These are phyloP conservation scores for Mycena galericulata DNA, from an alignment of 768 basidiomycete genomes.

Conservation along the genomic window DNA sequence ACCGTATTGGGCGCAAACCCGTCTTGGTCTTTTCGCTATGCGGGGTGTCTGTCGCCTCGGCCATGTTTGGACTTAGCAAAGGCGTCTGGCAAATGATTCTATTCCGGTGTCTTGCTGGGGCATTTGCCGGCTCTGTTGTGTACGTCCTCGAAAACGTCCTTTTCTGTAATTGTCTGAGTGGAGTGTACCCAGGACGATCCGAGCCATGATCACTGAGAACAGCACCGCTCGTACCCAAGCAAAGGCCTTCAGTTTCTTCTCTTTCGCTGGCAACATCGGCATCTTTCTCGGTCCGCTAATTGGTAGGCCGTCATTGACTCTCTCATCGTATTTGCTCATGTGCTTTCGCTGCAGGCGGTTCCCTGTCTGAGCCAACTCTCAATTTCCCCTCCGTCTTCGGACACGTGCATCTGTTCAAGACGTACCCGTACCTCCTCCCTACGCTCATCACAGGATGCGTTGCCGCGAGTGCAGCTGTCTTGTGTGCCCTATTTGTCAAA, in stretches of 20 bases:
- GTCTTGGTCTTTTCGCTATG: constrained; percentile 23
- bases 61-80: constrained; percentile 24
- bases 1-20: constrained; percentile 27
- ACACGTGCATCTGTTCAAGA: constrained; percentile 16
- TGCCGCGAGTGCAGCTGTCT: constrained; percentile 8
- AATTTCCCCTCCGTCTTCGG: constrained; percentile 14
- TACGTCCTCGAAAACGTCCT: too few relatives aligned
- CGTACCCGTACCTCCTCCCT: constrained; percentile 19
- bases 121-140: constrained; percentile 25
- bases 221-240: constrained; percentile 9
- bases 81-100: constrained; percentile 29
- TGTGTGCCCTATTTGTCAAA: constrained; percentile 13
- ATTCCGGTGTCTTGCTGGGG: constrained; percentile 26
- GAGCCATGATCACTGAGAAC: constrained; percentile 21
- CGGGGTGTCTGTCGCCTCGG: constrained; percentile 18
- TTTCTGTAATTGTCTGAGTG: too few relatives aligned
- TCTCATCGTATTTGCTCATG: too few relatives aligned
- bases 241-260: constrained; percentile 22
- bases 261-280: constrained; percentile 21
- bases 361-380: constrained; percentile 14
- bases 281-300: constrained; percentile 21
- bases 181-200: too few relatives aligned
- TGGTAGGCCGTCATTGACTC: too few relatives aligned
- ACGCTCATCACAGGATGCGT: constrained; percentile 4
- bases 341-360: too few relatives aligned